Evolutionary conservation across 441 rosid genomes (phyloP).

Genomic region (Populus hybrid): DNA sequence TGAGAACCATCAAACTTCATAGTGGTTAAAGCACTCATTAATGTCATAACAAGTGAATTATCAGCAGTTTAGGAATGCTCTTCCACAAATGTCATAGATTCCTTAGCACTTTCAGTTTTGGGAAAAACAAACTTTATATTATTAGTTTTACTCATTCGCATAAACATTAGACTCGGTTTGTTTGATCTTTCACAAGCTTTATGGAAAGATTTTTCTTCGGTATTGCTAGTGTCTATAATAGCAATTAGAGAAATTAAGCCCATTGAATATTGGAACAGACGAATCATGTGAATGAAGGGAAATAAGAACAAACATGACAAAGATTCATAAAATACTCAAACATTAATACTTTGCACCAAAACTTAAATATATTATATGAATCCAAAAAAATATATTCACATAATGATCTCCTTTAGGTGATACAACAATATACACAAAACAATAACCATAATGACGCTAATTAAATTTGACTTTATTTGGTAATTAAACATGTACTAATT

Average conservation of each 20-base stretch:
- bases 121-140: conserved; percentile 3
- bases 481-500: neutral
- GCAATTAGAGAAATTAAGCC: conserved; percentile 8
- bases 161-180: neutral
- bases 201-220: neutral
- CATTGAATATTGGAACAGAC: conserved; percentile 2
- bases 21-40: conserved; percentile 1
- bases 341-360: conserved; percentile 1
- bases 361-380: neutral
- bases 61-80: conserved; percentile 6
- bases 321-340: neutral
- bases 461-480: neutral
- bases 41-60: conserved; percentile 10
- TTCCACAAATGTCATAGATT: conserved; percentile 6
- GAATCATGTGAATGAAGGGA: neutral
- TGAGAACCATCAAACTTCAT: conserved; percentile 5
- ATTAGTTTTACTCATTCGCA: neutral
- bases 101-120: conserved; percentile 12
- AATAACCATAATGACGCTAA: neutral
- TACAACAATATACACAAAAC: neutral
- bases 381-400: neutral
- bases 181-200: conserved; percentile 15
- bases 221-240: conserved; percentile 5
- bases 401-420: conserved; percentile 9
- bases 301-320: neutral